phyloP scores from a whole-genome alignment of 2,329 filamentous ascomycete species.

The Fusarium bulbicola region DNA sequence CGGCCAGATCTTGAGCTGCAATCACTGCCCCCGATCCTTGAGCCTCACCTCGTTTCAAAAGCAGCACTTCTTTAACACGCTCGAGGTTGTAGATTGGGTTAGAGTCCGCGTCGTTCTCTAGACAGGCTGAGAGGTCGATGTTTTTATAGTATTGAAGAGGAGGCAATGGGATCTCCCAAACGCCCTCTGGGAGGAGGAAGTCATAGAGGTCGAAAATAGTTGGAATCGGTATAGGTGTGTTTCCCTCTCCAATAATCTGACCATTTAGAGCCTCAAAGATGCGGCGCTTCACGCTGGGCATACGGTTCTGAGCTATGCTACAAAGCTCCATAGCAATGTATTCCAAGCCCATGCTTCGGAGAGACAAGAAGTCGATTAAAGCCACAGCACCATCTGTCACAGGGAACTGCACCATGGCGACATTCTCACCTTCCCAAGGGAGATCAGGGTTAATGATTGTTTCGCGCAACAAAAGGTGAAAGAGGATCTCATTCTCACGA shows the following conservation, averaged over 20 bases:
- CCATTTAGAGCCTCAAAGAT: constrained; percentile 82
- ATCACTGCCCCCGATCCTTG: constrained; percentile 59
- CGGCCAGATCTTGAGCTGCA: constrained; percentile 57
- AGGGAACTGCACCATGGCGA: constrained; percentile 72
- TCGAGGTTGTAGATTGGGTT: constrained; percentile 72
- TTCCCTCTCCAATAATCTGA: constrained; percentile 72
- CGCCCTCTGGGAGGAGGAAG: constrained; percentile 70
- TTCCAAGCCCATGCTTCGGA: constrained; percentile 81
- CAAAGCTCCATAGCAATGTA: constrained; percentile 89
- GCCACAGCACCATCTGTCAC: constrained; percentile 72
- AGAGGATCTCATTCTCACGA: constrained; percentile 81
- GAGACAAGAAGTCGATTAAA: constrained; percentile 79
- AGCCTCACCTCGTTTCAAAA: constrained; percentile 72
- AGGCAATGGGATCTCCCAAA: constrained; percentile 63
- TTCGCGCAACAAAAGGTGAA: constrained; percentile 77
- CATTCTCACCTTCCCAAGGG: constrained; percentile 76
- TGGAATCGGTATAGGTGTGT: constrained; percentile 72
- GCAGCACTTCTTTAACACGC: constrained; percentile 77
- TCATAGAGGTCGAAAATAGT: constrained; percentile 94
- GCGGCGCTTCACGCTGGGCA: constrained; percentile 74
- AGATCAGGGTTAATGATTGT: constrained; percentile 74
- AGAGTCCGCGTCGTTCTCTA: constrained; percentile 66
- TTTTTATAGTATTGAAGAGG: constrained; percentile 68
- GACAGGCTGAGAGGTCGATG: constrained; percentile 73
- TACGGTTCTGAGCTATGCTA: constrained; percentile 74